These are phyloP conservation scores for Microcos paniculata DNA, from an alignment of 345 rosid species.

Conservation along the genomic window DNA sequence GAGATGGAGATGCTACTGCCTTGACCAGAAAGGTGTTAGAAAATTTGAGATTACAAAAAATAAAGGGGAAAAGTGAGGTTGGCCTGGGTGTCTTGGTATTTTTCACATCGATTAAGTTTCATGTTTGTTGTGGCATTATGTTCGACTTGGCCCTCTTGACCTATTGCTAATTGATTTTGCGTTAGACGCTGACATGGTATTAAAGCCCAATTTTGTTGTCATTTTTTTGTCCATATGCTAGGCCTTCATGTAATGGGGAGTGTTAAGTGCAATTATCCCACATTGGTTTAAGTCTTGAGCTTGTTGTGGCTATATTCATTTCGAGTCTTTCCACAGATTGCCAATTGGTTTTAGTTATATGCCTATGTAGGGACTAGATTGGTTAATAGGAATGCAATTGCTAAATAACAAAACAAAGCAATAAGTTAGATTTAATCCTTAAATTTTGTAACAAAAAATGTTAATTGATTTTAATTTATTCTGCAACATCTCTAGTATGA, in stretches of 20 bases:
- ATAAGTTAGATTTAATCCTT: not conserved
- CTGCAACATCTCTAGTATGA: not conserved
- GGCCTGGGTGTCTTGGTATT: not conserved
- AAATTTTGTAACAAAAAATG: not conserved
- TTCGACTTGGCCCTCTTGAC: not conserved
- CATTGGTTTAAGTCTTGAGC: not conserved
- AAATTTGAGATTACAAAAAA: not conserved
- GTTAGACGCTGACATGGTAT: not conserved
- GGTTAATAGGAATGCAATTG: not conserved
- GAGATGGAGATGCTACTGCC: not conserved
- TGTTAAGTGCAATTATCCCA: not conserved
- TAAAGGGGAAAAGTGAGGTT: not conserved
- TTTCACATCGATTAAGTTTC: not conserved
- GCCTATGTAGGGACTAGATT: not conserved
- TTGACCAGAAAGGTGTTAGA: not conserved
- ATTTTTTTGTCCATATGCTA: not conserved
- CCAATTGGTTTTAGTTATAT: not conserved
- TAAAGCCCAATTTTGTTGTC: not conserved
- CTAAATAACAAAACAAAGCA: not conserved
- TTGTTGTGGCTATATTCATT: not conserved
- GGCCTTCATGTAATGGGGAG: not conserved
- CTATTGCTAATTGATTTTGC: not conserved
- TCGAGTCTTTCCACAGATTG: not conserved
- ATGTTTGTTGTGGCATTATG: not conserved
- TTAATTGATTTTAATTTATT: slow-evolving; percentile 7